These are phyloP conservation scores for Yamadazyma songkhlaensis DNA, from an alignment of 1,139 yeast genomes.

Conservation along the genomic window DNA sequence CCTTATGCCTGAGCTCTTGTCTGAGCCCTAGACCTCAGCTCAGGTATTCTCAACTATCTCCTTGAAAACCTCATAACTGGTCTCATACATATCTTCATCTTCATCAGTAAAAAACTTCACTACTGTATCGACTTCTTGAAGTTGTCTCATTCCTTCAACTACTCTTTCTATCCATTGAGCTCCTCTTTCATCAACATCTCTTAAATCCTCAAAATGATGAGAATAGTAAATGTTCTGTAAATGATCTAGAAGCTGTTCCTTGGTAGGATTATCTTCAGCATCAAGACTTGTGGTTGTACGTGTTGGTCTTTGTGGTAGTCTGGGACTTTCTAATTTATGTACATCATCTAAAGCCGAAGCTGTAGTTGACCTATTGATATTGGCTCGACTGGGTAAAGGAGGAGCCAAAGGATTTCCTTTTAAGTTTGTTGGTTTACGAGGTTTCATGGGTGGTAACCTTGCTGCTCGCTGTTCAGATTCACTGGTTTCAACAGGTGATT, in stretches of 20 bases:
- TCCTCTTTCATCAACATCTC: constrained; percentile 45
- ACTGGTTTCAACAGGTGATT: constrained; percentile 6
- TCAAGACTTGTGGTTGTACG: constrained; percentile 15
- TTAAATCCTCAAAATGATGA: constrained; percentile 31
- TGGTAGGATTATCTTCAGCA: constrained; percentile 11
- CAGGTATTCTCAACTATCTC: constrained; percentile 8
- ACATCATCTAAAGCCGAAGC: constrained; percentile 8
- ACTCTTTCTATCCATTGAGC: constrained; percentile 50
- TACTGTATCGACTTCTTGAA: constrained; percentile 39
- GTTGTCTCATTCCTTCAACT: constrained; percentile 29
- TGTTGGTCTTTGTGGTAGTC: constrained; percentile 18
- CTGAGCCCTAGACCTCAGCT: too few relatives aligned
- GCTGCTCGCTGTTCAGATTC: constrained; percentile 1
- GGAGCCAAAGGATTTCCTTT: constrained; percentile 23
- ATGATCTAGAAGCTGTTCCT: constrained; percentile 17
- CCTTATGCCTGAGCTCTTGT: too few relatives aligned
- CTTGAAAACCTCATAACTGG: constrained; percentile 11
- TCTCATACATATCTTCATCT: constrained; percentile 31
- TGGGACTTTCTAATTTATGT: constrained; percentile 9
- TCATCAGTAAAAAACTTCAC: constrained; percentile 38
- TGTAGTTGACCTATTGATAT: constrained; percentile 9
- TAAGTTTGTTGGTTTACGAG: constrained; percentile 36
- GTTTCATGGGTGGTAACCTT: constrained; percentile 34
- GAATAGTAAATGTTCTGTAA: constrained; percentile 24
- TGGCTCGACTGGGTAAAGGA: constrained; percentile 14